Base-by-base conservation (phyloP, 2,329 filamentous ascomycete genomes). In the Pyrenochaeta sp. region DNA sequence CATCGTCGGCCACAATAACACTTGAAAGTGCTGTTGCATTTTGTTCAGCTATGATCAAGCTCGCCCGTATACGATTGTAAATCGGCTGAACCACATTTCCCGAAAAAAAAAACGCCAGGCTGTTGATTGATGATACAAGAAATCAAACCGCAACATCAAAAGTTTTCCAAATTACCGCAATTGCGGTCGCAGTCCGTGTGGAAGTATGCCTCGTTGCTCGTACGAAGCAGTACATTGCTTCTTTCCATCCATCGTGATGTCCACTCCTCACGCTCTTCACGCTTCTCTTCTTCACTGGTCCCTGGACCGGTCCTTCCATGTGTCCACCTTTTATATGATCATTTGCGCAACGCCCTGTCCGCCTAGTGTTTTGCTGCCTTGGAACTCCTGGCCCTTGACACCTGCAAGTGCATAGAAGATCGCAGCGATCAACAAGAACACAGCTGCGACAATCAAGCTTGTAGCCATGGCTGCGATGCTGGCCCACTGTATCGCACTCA, bases 291-390 rank as follows among this genome's bases (percentile, higher is more conserved):
- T 22, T 47, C n/a, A 28, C 25, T 10, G 24, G 4, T 37, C 25
- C 7, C 25, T 22, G 19, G 28, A 27, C 27, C 2, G 1, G 8
- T 12, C 9, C 19, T 42, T 22, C 25, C 24, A 7, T n/a, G 13
- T 28, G 15, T 37, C 19, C 50, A n/a, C 28, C 24, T 28, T 37
- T 64, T 70, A 77, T 66, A 98, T 93, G 80, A 98, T 97, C 94
- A 98, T 97, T 83, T 97, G 93, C 62, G 93, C 95, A 68, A 97
- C 91, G 51, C 94, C 94, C 67, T 92, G 90, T 52, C 95, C 95
- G 66, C 95, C 95, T 52, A 99, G 85, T 15, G 94, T 98, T 87
- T 98, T 98, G 85, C 93, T 97, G 60, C 91, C 91, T 66, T 93
- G 88, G 79, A 96, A 96, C 36, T 87, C 90, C 81, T 96, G 92